Conservation (phyloP, 1,284 basidiomycete genomes). For the Naganishia liquefaciens region DNA sequence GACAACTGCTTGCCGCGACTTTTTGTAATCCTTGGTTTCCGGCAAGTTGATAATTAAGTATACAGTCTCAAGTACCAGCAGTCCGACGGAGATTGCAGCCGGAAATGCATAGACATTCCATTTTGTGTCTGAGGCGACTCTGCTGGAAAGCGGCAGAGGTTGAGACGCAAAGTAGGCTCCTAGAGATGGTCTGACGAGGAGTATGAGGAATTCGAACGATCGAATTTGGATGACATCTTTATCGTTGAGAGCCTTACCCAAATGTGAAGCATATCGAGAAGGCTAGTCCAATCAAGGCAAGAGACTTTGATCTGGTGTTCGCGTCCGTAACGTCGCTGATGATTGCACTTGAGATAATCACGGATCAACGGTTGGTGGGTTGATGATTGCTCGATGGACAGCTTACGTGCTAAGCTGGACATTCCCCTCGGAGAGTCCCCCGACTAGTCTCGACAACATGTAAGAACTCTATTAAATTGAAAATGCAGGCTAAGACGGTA, state of each 20-base stretch:
- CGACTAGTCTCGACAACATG: slow-evolving; percentile 81
- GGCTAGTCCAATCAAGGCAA: slow-evolving; percentile 89
- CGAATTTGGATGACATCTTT: slow-evolving; percentile 65
- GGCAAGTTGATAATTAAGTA: slow-evolving; percentile 67
- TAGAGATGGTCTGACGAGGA: slow-evolving; percentile 62
- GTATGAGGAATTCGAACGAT: slow-evolving; percentile 74
- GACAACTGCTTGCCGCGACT: slow-evolving; percentile 40
- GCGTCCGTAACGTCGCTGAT: slow-evolving; percentile 82
- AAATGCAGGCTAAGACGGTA: neutral
- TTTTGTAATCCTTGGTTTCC: slow-evolving; percentile 59
- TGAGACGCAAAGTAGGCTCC: slow-evolving; percentile 55
- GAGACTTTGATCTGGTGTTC: slow-evolving; percentile 71
- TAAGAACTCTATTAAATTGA: slow-evolving; percentile 59
- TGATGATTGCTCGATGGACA: no score
- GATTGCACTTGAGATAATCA: slow-evolving; percentile 65
- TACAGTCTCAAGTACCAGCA: slow-evolving; percentile 68
- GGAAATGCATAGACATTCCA: slow-evolving; percentile 84
- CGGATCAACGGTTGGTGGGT: neutral
- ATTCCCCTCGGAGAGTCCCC: slow-evolving; percentile 78
- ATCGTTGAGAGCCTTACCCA: slow-evolving; percentile 51
- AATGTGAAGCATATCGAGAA: slow-evolving; percentile 83
- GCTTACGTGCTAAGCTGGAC: slow-evolving; percentile 56
- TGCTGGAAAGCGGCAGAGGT: slow-evolving; percentile 39
- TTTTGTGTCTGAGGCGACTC: slow-evolving; percentile 48
- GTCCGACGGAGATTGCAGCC: slow-evolving; percentile 71